A percentile compares a stretch with the other conserved stretches of the same genome.
These are phyloP conservation scores for Verticillium klebahnii DNA, from an alignment of 2,329 filamentous ascomycete genomes.

Conservation along the genomic window DNA sequence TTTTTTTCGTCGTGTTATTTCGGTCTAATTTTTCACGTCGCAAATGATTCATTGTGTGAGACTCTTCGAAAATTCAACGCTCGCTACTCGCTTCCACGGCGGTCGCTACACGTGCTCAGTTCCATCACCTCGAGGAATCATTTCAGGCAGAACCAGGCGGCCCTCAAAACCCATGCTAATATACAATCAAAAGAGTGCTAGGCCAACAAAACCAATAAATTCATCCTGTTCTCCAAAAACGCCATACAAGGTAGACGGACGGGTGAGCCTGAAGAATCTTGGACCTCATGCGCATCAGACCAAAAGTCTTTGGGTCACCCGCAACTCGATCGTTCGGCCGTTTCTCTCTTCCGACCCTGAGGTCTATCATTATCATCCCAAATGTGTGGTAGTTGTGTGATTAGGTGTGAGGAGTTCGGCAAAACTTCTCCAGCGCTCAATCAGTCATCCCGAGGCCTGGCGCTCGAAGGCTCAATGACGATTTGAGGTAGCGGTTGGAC, in stretches of 20 bases:
- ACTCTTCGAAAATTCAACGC: neutral
- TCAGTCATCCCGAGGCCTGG: slow-evolving; percentile 9
- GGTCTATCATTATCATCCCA: neutral
- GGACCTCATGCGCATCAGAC: neutral
- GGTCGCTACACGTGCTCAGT: neutral
- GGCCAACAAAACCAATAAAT: neutral
- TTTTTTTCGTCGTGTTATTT: no score
- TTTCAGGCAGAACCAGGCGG: neutral
- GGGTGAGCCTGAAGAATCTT: neutral
- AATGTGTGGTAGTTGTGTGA: neutral
- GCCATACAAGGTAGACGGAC: neutral
- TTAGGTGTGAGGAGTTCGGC: neutral
- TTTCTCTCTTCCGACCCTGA: neutral
- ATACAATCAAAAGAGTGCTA: neutral
- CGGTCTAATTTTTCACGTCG: neutral
- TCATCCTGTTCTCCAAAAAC: neutral
- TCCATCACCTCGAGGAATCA: neutral
- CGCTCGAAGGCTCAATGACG: slow-evolving; percentile 50
- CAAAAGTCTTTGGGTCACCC: neutral
- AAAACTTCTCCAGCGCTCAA: neutral
- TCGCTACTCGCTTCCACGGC: neutral
- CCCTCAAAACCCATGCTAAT: neutral
- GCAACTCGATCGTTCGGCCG: neutral
- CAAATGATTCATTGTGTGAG: neutral
- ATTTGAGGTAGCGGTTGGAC: slow-evolving; percentile 50